Evolutionary conservation across 2,329 filamentous ascomycete species (phyloP).

Genomic region (Blumeria graminis): DNA sequence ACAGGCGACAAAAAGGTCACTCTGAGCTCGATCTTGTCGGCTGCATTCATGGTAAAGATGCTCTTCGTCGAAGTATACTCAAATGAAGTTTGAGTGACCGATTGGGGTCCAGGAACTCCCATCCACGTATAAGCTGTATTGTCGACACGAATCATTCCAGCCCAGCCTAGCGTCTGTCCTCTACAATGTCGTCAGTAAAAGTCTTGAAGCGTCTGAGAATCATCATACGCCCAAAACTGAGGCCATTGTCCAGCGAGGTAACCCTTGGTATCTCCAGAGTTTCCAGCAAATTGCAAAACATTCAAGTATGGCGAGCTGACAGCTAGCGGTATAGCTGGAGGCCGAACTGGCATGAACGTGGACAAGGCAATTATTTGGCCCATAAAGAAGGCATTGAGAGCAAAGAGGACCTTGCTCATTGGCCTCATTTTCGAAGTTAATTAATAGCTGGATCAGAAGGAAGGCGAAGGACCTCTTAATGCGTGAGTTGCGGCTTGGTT

Average conservation of each 20-base stretch:
- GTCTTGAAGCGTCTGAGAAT: not conserved
- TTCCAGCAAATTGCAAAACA: slow-evolving; percentile 40
- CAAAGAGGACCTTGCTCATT: too few species aligned
- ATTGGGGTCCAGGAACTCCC: slow-evolving; percentile 26
- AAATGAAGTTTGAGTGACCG: slow-evolving; percentile 35
- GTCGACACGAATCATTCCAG: slow-evolving; percentile 46
- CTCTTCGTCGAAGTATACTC: slow-evolving; percentile 51
- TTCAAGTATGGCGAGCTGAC: slow-evolving; percentile 55
- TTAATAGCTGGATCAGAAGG: too few species aligned
- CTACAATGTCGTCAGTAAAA: slow-evolving; percentile 14
- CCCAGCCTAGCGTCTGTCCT: slow-evolving; percentile 36
- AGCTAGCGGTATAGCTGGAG: slow-evolving; percentile 45
- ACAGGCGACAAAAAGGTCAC: slow-evolving; percentile 49
- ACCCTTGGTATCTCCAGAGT: slow-evolving; percentile 35
- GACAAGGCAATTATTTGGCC: slow-evolving; percentile 16
- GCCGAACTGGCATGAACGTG: slow-evolving; percentile 36
- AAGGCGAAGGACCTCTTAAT: too few species aligned
- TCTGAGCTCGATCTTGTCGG: slow-evolving; percentile 33
- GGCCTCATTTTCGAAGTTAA: too few species aligned
- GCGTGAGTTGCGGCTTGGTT: too few species aligned
- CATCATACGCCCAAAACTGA: slow-evolving; percentile 38
- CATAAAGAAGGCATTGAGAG: too few species aligned
- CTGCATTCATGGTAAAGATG: slow-evolving; percentile 43
- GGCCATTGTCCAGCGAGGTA: slow-evolving; percentile 47
- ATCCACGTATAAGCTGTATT: slow-evolving; percentile 40